Base-by-base conservation (phyloP, 2,329 filamentous ascomycete genomes). In the Ploettnerulaceae sp. region DNA sequence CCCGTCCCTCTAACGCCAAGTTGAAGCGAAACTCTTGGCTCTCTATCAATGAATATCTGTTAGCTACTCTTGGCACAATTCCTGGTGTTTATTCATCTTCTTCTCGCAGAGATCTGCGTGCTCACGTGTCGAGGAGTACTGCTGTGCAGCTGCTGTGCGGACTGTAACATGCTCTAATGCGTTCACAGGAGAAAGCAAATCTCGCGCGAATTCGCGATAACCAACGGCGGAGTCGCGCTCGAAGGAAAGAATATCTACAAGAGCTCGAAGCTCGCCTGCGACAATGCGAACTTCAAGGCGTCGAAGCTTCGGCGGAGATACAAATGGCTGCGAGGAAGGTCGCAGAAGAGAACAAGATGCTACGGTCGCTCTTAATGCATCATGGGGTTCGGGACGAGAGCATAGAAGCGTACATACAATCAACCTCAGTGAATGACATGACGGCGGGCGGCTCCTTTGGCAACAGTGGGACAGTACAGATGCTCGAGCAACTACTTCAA, bases 181-280 rank as follows among this genome's bases (percentile, higher is more conserved):
- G 7, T 11, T 29, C 26, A 21, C 38, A 60, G 56, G 57, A 60
- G 49, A 63, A 62, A 53, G 55, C 55, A 31, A 65, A 67, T 43
- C 60, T 66, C 25, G 74, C 77, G 36, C 81, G 84, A 48, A 82
- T 89, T 55, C 77, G 85, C 54, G 82, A 89, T 58, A 90, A 89
- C 59, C 86, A 89, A 63, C 75, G 85, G 46, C 79, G 84, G 52
- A 87, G 82, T n/a, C 79, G 86, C 43, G 83, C 83, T 35, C 76
- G 84, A 26, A 75, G 81, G 53, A 86, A 84, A 68, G 83, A 87
- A 60, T 88, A 89, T 61, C 68, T 88, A 29, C 71, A 80, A 51
- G 81, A 85, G 45, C 74, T 89, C 21, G 84, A 89, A 65, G 69
- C 74, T 44, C 80, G 79, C 49, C 67, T 84, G 47, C 75, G 79